Percentiles rank a stretch among this genome's conserved stretches.
phyloP scores from a whole-genome alignment of 225 moss, liverwort and hornwort genomes.

The Marchantia paleacea region DNA sequence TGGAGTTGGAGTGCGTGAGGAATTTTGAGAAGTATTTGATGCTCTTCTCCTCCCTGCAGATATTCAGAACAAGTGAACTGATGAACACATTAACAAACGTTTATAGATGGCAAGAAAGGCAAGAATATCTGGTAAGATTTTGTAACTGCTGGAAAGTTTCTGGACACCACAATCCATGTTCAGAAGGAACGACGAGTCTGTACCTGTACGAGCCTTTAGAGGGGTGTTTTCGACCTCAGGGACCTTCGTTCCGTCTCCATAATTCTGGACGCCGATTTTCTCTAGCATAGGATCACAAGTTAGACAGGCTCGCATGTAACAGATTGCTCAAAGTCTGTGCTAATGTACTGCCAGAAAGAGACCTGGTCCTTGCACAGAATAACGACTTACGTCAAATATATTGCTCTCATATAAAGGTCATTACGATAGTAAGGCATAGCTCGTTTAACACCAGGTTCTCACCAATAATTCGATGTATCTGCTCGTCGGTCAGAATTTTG shows the following conservation, averaged over 20 bases:
- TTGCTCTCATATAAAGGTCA: neutral
- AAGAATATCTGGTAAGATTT: neutral
- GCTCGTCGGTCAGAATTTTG: conserved; percentile 57
- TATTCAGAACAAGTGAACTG: neutral
- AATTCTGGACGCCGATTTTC: conserved; percentile 27
- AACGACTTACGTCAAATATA: too few species aligned
- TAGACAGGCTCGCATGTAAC: neutral
- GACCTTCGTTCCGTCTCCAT: conserved; percentile 11
- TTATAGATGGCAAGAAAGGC: neutral
- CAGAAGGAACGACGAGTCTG: neutral
- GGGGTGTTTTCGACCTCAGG: conserved; percentile 12
- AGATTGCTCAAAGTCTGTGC: neutral
- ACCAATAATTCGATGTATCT: conserved; percentile 70
- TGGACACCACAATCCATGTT: neutral
- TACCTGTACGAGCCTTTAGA: conserved; percentile 19
- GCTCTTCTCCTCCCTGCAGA: conserved; percentile 25
- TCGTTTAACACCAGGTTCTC: conserved; percentile 23
- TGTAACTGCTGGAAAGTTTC: neutral
- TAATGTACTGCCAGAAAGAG: neutral
- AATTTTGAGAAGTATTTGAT: conserved; percentile 8
- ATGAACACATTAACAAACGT: neutral
- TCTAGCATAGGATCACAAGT: neutral
- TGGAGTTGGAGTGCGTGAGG: neutral
- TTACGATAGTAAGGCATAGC: neutral
- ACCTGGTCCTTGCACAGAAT: neutral